phyloP scores from a whole-genome alignment of 768 basidiomycete genomes.

The Suillus placidus region DNA sequence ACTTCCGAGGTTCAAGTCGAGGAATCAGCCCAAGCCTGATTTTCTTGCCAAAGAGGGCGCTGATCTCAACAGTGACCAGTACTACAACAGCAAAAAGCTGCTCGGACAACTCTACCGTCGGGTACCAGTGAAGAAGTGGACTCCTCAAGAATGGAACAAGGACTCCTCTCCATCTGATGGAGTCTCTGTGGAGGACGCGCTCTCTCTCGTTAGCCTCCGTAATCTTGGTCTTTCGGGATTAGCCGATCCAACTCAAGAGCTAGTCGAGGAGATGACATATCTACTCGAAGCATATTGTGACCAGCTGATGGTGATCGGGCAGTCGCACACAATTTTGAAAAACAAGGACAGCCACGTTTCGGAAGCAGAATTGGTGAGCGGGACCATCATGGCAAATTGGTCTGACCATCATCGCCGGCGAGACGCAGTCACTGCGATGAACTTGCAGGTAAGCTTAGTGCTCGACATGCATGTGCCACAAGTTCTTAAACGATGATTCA shows the following conservation, averaged over 20 bases:
- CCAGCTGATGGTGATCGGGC: slow-evolving; percentile 38
- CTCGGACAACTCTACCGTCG: slow-evolving; percentile 49
- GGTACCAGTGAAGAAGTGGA: slow-evolving; percentile 40
- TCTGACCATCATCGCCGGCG: slow-evolving; percentile 43
- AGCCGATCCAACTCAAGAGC: slow-evolving; percentile 23
- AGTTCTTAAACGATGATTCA: slow-evolving; percentile 18
- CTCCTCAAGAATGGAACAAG: slow-evolving; percentile 26
- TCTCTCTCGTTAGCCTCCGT: slow-evolving; percentile 29
- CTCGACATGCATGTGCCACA: background rate
- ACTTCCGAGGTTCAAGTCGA: slow-evolving; percentile 34
- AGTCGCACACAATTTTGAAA: slow-evolving; percentile 40
- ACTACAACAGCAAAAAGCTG: slow-evolving; percentile 45
- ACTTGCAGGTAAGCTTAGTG: slow-evolving; percentile 40
- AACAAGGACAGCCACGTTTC: slow-evolving; percentile 38
- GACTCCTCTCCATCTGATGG: slow-evolving; percentile 30
- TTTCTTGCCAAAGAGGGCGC: slow-evolving; percentile 47
- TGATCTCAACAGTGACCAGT: slow-evolving; percentile 23
- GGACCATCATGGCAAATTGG: slow-evolving; percentile 49
- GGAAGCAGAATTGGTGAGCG: slow-evolving; percentile 47
- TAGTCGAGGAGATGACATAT: slow-evolving; percentile 41
- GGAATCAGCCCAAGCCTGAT: slow-evolving; percentile 38
- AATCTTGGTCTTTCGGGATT: slow-evolving; percentile 37
- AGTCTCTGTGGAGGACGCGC: slow-evolving; percentile 26
- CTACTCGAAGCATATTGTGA: slow-evolving; percentile 40
- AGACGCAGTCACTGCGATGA: slow-evolving; percentile 46